Evolutionary conservation across 176 grass and related monocot genomes (phyloP).

Genomic region (Areca catechu): DNA sequence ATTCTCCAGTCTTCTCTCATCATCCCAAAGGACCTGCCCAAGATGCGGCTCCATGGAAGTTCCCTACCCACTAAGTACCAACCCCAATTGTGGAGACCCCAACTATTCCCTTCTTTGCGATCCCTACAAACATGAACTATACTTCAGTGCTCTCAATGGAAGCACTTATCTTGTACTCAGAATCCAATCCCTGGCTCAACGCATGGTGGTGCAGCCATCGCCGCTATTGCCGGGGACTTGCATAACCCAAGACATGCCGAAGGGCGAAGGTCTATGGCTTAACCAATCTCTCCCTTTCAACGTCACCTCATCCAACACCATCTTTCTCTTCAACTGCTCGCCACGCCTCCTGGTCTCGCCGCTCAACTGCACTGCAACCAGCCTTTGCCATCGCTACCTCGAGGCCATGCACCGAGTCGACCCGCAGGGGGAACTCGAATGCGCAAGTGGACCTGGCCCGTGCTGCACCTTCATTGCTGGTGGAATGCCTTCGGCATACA

Average conservation of each 20-base stretch:
- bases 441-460: constrained; percentile 7
- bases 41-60: constrained; percentile 24
- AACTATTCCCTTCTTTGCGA: constrained; percentile 16
- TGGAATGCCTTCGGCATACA: constrained; percentile 21
- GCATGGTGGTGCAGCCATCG: constrained; percentile 11
- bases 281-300: constrained; percentile 33
- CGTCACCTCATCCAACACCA: constrained; percentile 24
- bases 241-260: constrained; percentile 16
- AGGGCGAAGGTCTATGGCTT: constrained; percentile 23
- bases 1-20: constrained; percentile 7
- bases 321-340: constrained; percentile 29
- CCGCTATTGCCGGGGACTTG: constrained; percentile 13
- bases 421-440: background rate
- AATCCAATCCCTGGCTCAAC: constrained; percentile 2
- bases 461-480: constrained; percentile 24
- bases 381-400: constrained; percentile 23
- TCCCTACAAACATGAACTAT: background rate
- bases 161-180: constrained; percentile 17
- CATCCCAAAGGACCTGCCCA: constrained; percentile 23
- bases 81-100: constrained; percentile 13
- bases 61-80: constrained; percentile 15
- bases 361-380: constrained; percentile 20
- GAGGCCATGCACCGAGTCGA: background rate
- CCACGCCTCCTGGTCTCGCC: constrained; percentile 27
- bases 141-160: constrained; percentile 13